Percentiles rank a stretch among this genome's conserved stretches.
phyloP scores from a whole-genome alignment of 169 alveolate genomes.

The Eimeria praecox region DNA sequence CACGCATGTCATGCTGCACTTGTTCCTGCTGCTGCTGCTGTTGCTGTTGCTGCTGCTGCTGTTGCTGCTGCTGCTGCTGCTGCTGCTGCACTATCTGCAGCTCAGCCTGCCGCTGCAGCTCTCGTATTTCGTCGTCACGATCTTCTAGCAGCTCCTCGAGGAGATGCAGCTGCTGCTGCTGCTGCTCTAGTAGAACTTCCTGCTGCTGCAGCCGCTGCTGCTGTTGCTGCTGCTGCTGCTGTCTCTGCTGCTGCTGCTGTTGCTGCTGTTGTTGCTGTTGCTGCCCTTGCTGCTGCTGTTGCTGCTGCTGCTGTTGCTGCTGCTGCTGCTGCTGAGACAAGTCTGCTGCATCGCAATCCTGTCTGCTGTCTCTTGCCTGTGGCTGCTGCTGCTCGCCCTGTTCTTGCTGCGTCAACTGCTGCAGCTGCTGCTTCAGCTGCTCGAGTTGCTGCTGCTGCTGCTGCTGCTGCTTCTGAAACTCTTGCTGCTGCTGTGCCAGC shows the following conservation, averaged over 20 bases:
- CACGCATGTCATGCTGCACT: not conserved
- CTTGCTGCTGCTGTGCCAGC: slow-evolving; percentile 52
- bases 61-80: slow-evolving; percentile 30
- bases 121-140: slow-evolving; percentile 30
- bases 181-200: slow-evolving; percentile 1
- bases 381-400: slow-evolving; percentile 12
- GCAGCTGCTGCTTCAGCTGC: slow-evolving; percentile 6
- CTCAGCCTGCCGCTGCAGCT: slow-evolving; percentile 54
- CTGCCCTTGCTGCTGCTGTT: slow-evolving; percentile 21
- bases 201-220: slow-evolving; percentile 26
- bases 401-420: slow-evolving; percentile 44
- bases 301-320: slow-evolving; percentile 38
- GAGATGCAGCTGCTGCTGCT: slow-evolving; percentile 49
- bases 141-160: slow-evolving; percentile 23
- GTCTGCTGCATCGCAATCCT: not conserved
- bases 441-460: slow-evolving; percentile 2
- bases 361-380: not conserved
- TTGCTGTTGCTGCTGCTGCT: not conserved
- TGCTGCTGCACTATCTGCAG: slow-evolving; percentile 39
- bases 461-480: slow-evolving; percentile 45
- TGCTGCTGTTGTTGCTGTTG: not conserved
- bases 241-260: not conserved
- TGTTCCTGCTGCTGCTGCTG: slow-evolving; percentile 45
- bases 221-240: slow-evolving; percentile 21
- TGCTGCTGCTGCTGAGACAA: slow-evolving; percentile 27